Base-by-base conservation (phyloP, 768 basidiomycete species). In the Russula earlei region DNA sequence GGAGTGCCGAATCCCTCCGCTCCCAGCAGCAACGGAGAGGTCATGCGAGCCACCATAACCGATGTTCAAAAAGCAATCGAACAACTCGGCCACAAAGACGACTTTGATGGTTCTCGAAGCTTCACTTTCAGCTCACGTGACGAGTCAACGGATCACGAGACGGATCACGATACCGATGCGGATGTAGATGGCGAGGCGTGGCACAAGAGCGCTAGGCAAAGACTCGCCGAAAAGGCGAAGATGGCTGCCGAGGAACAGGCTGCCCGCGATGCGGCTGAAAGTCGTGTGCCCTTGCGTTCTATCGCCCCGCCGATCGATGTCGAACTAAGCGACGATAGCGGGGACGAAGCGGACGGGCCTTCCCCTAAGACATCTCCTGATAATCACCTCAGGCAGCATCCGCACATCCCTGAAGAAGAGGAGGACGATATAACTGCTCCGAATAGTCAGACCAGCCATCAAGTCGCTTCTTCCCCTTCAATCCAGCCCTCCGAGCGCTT, bases 31-130 rank as follows among this genome's bases (percentile, higher is more conserved):
- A 63, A 77, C 43, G 77, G 72, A 14, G 81, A 80, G 58, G 79
- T 87, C 54, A 91, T 95, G 87, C 80, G 81, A 37, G 88, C 85
- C 1, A 95, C 91, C 2, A 77, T 94, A 77, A 91, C 86, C 3
- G 91, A 94, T 55, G 88, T 95, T 6, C 88, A 95, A 68, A 74
- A 88, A 61, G 91, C 91, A 19, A 92, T 94, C 63, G 88, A 93
- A 58, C 88, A 92, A 63, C 82, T 92, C 24, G 87, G 84, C 8
- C 73, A 75, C 43, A 72, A 71, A 29, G 78, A 78, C 11, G 68
- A 66, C 63, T 72, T 72, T 15, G 81, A 85, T 54, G 82, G 79
- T 7, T 71, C 75, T 1, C 77, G 82, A 27, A 85, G 87, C 63
- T 88, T 88, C 68, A 87, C 86, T 63, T 92, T 91, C 3, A 87